These are phyloP conservation scores for Candida nonsorbophila DNA, from an alignment of 805 yeast genomes.

Conservation along the genomic window DNA sequence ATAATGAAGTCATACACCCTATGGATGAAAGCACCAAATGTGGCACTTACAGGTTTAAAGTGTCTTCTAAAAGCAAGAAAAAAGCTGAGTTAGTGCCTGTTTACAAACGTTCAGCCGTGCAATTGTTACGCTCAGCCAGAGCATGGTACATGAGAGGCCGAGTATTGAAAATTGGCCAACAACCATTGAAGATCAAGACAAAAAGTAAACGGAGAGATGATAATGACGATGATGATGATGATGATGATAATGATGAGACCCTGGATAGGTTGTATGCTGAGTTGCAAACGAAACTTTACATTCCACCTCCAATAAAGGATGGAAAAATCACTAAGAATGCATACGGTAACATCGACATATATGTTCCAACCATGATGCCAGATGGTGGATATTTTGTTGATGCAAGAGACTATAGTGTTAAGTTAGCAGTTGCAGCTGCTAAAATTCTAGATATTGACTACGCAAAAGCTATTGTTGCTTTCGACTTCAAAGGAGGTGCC, in stretches of 20 bases:
- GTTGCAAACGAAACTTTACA: constrained; percentile 68
- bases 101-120: constrained; percentile 62
- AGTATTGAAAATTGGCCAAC: constrained; percentile 62
- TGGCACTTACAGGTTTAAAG: constrained; percentile 59
- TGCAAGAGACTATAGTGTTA: constrained; percentile 25
- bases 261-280: constrained; percentile 61
- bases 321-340: constrained; percentile 73
- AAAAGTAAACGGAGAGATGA: constrained; percentile 19
- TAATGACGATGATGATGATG: constrained; percentile 11
- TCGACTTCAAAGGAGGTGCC: constrained; percentile 65
- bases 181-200: constrained; percentile 46
- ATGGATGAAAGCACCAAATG: constrained; percentile 49
- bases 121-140: constrained; percentile 61
- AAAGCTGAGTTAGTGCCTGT: constrained; percentile 45
- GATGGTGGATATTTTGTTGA: constrained; percentile 60
- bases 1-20: constrained; percentile 69
- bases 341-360: constrained; percentile 81
- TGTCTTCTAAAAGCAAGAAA: constrained; percentile 23
- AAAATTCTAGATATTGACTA: constrained; percentile 63
- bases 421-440: constrained; percentile 66
- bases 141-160: constrained; percentile 88
- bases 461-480: constrained; percentile 84
- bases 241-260: constrained; percentile 50
- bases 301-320: constrained; percentile 59
- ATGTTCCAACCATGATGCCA: constrained; percentile 78